These are phyloP conservation scores for Zarea fungicola DNA, from an alignment of 2,329 filamentous ascomycete genomes.

Conservation along the genomic window DNA sequence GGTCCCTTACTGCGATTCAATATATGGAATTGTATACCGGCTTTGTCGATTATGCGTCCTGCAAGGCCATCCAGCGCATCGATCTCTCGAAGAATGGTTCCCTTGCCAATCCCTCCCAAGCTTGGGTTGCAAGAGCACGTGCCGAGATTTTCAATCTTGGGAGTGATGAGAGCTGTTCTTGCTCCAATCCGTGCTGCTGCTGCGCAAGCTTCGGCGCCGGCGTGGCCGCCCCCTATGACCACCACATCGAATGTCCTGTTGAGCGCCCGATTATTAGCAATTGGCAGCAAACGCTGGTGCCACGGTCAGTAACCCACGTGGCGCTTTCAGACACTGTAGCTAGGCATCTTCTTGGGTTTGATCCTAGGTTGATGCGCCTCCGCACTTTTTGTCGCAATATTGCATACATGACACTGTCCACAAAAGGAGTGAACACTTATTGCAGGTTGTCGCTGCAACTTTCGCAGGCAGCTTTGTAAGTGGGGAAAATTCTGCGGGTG, in stretches of 20 bases:
- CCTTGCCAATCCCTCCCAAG: conserved; percentile 97
- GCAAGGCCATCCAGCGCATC: conserved; percentile 91
- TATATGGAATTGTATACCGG: conserved; percentile 88
- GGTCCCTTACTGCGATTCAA: conserved; percentile 87
- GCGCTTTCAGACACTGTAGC: conserved; percentile 27
- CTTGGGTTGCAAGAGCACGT: conserved; percentile 96
- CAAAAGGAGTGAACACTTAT: background rate
- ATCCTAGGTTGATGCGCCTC: conserved; percentile 17
- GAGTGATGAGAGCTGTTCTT: conserved; percentile 83
- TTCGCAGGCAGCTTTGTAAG: conserved; percentile 7
- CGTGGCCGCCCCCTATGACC: conserved; percentile 93
- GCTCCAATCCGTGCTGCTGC: conserved; percentile 86
- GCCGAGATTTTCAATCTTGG: conserved; percentile 80
- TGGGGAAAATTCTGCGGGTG: background rate
- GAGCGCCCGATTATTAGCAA: conserved; percentile 14
- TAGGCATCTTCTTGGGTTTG: conserved; percentile 20
- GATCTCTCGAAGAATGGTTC: conserved; percentile 90
- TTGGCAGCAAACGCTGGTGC: background rate
- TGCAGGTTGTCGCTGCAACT: background rate
- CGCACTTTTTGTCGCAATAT: conserved; percentile 21
- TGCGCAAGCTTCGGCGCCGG: conserved; percentile 87
- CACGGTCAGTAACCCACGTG: conserved; percentile 19
- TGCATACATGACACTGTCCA: conserved; percentile 24
- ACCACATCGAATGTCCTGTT: conserved; percentile 78
- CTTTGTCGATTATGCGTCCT: conserved; percentile 84